Conservation (phyloP, 768 basidiomycete genomes). For the Butyriboletus loyo region DNA sequence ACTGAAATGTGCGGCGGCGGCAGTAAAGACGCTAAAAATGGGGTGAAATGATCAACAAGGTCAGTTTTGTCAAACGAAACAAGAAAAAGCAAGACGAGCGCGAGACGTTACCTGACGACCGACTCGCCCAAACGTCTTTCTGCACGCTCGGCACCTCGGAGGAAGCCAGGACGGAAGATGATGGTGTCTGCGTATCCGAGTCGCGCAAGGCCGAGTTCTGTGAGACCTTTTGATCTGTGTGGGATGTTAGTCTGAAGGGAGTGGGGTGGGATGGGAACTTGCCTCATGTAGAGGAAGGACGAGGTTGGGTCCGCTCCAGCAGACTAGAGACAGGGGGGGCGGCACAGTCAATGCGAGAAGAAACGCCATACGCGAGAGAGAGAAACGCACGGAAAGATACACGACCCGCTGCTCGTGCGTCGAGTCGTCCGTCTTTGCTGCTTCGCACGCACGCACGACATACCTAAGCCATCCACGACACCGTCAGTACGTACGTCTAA, state of each 20-base stretch:
- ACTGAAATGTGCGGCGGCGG: conserved; percentile 37
- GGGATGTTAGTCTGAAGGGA: not conserved
- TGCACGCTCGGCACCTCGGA: conserved; percentile 46
- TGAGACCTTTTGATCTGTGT: conserved; percentile 68
- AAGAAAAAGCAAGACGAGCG: no score
- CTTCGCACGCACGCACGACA: conserved; percentile 69
- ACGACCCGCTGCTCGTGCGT: conserved; percentile 55
- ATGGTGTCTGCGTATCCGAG: conserved; percentile 72
- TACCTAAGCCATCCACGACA: conserved; percentile 41
- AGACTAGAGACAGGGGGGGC: conserved; percentile 40
- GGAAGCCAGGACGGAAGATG: conserved; percentile 60
- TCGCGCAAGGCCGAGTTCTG: conserved; percentile 62
- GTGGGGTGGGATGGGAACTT: not conserved
- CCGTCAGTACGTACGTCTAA: not conserved
- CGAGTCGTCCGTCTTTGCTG: conserved; percentile 51
- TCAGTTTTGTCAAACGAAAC: not conserved
- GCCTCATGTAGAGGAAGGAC: conserved; percentile 51
- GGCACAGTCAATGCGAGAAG: not conserved
- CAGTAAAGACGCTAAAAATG: conserved; percentile 34
- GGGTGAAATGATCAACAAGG: no score
- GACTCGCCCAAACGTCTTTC: conserved; percentile 41
- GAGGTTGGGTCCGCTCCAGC: conserved; percentile 48
- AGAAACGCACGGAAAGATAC: conserved; percentile 53
- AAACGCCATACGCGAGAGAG: not conserved
- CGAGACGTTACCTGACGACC: conserved; percentile 36